phyloP scores from a whole-genome alignment of 2,329 filamentous ascomycete species.

The Ciborinia camelliae region DNA sequence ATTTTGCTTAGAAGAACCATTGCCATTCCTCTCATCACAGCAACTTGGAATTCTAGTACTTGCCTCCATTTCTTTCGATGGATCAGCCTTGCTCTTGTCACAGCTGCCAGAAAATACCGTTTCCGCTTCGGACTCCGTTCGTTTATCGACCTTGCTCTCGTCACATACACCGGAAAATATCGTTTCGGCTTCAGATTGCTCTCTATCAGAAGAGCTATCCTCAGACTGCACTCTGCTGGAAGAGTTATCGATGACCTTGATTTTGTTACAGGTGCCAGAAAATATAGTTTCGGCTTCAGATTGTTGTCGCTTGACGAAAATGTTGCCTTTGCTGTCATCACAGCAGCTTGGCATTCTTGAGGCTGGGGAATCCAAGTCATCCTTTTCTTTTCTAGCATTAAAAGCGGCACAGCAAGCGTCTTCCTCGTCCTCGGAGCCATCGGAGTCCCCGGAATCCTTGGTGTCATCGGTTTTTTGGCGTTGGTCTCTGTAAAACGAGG shows the following conservation, averaged over 20 bases:
- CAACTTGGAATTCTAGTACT: background rate
- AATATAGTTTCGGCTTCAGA: conserved; percentile 9
- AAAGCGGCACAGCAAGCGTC: background rate
- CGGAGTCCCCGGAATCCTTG: background rate
- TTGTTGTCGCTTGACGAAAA: background rate
- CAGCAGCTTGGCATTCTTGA: conserved; percentile 17
- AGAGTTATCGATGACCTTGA: background rate
- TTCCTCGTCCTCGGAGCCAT: background rate
- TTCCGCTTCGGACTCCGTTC: background rate
- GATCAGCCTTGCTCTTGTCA: background rate
- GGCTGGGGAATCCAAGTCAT: background rate
- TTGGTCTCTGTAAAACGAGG: background rate
- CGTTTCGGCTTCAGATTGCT: background rate
- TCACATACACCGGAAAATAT: background rate
- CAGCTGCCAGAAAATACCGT: background rate
- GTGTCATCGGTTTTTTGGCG: background rate
- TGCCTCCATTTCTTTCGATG: background rate
- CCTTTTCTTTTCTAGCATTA: background rate
- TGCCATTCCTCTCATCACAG: background rate
- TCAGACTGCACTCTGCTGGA: background rate
- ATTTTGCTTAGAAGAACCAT: background rate
- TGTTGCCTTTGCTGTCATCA: background rate
- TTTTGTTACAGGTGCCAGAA: conserved; percentile 11
- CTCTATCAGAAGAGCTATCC: background rate
- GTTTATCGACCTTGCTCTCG: background rate